These are phyloP conservation scores for Schizopora paradoxa DNA, from an alignment of 1,284 basidiomycete genomes.

Conservation along the genomic window DNA sequence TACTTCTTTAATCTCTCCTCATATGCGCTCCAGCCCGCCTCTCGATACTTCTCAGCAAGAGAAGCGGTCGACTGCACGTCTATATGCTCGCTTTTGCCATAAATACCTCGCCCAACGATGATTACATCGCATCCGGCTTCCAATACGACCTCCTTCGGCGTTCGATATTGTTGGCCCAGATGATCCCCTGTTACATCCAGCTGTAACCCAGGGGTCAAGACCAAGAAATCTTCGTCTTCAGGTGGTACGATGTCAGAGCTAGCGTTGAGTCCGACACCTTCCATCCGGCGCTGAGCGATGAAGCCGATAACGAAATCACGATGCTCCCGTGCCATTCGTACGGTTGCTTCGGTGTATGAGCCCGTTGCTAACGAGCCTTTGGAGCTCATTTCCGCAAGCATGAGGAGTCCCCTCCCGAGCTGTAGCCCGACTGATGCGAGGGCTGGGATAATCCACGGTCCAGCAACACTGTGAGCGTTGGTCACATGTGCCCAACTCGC, in stretches of 20 bases:
- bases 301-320: conserved; percentile 92
- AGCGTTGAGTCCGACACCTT: conserved; percentile 46
- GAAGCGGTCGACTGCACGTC: conserved; percentile 54
- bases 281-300: conserved; percentile 86
- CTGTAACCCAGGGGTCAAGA: conserved; percentile 92
- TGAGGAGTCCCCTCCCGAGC: conserved; percentile 79
- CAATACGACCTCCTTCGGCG: conserved; percentile 80
- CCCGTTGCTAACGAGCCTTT: conserved; percentile 84
- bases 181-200: conserved; percentile 79
- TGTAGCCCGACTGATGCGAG: conserved; percentile 83
- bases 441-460: conserved; percentile 88
- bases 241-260: conserved; percentile 28
- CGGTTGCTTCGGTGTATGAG: conserved; percentile 79
- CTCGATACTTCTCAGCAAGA: conserved; percentile 80
- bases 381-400: conserved; percentile 97
- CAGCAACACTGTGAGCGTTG: conserved; percentile 94
- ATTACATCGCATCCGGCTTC: conserved; percentile 94
- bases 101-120: conserved; percentile 95
- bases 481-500: conserved; percentile 96
- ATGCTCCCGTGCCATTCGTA: conserved; percentile 79
- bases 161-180: conserved; percentile 96
- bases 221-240: conserved; percentile 73
- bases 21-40: conserved; percentile 93
- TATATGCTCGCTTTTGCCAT: conserved; percentile 65
- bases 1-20: conserved; percentile 9